Conservation (phyloP, 78 protist species). For the Chrysochromulina parva region DNA sequence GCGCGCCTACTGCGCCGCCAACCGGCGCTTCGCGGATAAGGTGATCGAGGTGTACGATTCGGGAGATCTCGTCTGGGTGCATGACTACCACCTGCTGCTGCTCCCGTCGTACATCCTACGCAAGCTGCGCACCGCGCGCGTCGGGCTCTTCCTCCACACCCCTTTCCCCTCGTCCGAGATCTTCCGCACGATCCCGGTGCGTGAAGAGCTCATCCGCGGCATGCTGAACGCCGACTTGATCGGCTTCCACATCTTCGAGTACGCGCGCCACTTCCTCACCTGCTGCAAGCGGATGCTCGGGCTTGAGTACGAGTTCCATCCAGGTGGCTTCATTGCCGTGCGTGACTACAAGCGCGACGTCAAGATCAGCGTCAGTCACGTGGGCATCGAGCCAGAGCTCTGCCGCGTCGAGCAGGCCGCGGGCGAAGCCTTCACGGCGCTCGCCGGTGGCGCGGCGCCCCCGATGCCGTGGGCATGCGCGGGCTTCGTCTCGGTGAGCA, state of each 20-base stretch:
- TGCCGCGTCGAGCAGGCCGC: no score
- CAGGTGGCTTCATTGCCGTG: background rate
- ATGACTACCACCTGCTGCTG: slow-evolving; percentile 87
- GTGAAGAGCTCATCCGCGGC: slow-evolving; percentile 72
- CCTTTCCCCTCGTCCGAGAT: slow-evolving; percentile 56
- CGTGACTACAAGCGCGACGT: background rate
- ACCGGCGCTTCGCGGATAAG: slow-evolving; percentile 50
- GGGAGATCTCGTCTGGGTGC: slow-evolving; percentile 71
- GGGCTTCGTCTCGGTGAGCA: no score
- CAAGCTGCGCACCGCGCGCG: slow-evolving; percentile 20
- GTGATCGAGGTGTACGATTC: slow-evolving; percentile 55
- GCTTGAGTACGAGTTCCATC: background rate
- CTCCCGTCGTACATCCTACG: slow-evolving; percentile 62
- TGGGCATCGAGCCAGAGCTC: no score
- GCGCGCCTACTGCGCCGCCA: slow-evolving; percentile 70
- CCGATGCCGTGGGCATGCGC: no score
- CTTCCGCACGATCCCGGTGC: slow-evolving; percentile 47
- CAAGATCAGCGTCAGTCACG: background rate
- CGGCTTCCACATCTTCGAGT: slow-evolving; percentile 48
- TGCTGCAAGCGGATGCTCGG: slow-evolving; percentile 78
- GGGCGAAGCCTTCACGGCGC: no score
- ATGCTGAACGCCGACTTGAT: slow-evolving; percentile 72
- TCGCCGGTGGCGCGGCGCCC: no score
- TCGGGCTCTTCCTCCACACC: slow-evolving; percentile 17
- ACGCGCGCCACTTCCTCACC: slow-evolving; percentile 79